Base-by-base conservation (phyloP, 2,329 filamentous ascomycete genomes). In the Ascochyta rabiei region DNA sequence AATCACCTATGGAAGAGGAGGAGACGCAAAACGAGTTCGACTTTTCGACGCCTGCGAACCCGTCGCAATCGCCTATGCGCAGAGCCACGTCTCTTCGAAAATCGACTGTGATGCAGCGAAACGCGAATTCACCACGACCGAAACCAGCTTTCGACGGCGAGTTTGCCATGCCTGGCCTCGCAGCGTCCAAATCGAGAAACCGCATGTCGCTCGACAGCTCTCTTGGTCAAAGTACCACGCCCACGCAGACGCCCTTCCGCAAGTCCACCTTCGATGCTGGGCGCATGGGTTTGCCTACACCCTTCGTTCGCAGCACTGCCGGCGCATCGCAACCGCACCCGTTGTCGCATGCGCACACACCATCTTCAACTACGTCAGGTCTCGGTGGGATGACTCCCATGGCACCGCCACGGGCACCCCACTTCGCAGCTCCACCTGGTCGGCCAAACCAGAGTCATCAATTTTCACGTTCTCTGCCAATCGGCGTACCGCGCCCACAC, bases 31-130 rank as follows among this genome's bases (percentile, higher is more conserved):
- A 75, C 23, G 69, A 66, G 31, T 72, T 67, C 44, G 67, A 67
- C 3, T 77, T 76, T 58, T 73, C 72, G 18, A 75, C 76, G 24
- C 73, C 74, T 9, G 61, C 70, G 35, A 59, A 68, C 15, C 61
- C 56, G 38, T 62, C 63, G 4, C 59, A 66, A n/a, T 70, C 75
- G 15, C 72, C 73, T 3, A 52, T 73, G 8, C 67, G 73, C 18
- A 70, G 71, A 39, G 86, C 89, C 1, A 89, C 88, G 1, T 95
- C 91, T 16, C 79, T 97, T 43, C 84, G 93, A 55, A 93, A 89
- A 72, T 96, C 92, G 2, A 96, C 93, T 0, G 76, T 96, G 21
- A 91, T 96, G 70, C 93, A 96, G 74, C 88, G 93, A 35, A 84
- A 89, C 59, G 64, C 75, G 16, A 75, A 65, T 46, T 70, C 74